A percentile compares a stretch with the other conserved stretches of the same genome.
Evolutionary conservation across 2,329 filamentous ascomycete species (phyloP).

Genomic region (Cladosporium austrohemisphaericum): DNA sequence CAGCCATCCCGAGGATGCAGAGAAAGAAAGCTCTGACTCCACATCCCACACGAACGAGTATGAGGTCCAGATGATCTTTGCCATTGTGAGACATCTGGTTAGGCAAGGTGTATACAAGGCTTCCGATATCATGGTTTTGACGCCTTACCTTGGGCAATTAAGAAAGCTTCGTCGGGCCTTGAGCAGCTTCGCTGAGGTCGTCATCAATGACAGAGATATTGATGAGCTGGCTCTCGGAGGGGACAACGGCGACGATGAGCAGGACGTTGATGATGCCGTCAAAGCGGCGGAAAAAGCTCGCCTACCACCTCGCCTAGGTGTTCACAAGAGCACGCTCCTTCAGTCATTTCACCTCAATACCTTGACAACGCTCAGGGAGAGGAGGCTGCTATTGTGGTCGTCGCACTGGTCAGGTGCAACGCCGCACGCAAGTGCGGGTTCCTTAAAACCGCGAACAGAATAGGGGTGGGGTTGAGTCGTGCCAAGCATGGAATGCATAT

Average conservation of each 20-base stretch:
- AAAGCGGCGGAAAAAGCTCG: not conserved
- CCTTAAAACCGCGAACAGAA: slow-evolving; percentile 61
- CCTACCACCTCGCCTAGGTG: not conserved
- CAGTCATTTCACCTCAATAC: slow-evolving; percentile 58
- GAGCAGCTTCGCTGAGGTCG: slow-evolving; percentile 54
- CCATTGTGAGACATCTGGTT: slow-evolving; percentile 62
- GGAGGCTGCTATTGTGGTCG: slow-evolving; percentile 66
- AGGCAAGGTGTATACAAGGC: slow-evolving; percentile 59
- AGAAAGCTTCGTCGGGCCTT: slow-evolving; percentile 49
- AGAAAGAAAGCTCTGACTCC: slow-evolving; percentile 25
- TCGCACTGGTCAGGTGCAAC: slow-evolving; percentile 72
- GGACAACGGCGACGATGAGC: slow-evolving; percentile 20
- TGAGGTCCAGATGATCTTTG: slow-evolving; percentile 61
- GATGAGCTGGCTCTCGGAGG: slow-evolving; percentile 44
- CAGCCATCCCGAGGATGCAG: slow-evolving; percentile 41
- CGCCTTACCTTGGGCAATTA: slow-evolving; percentile 60
- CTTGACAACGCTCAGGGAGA: slow-evolving; percentile 71
- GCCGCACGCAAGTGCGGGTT: slow-evolving; percentile 58
- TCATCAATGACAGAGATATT: slow-evolving; percentile 60
- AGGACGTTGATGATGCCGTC: slow-evolving; percentile 15
- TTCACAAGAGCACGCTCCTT: slow-evolving; percentile 36
- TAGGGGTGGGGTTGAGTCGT: slow-evolving; percentile 66
- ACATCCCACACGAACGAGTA: slow-evolving; percentile 53
- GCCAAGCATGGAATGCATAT: slow-evolving; percentile 70
- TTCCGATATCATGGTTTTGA: slow-evolving; percentile 66